Evolutionary conservation across 1,284 basidiomycete species (phyloP).

Genomic region (Microbotryomycetes sp.): DNA sequence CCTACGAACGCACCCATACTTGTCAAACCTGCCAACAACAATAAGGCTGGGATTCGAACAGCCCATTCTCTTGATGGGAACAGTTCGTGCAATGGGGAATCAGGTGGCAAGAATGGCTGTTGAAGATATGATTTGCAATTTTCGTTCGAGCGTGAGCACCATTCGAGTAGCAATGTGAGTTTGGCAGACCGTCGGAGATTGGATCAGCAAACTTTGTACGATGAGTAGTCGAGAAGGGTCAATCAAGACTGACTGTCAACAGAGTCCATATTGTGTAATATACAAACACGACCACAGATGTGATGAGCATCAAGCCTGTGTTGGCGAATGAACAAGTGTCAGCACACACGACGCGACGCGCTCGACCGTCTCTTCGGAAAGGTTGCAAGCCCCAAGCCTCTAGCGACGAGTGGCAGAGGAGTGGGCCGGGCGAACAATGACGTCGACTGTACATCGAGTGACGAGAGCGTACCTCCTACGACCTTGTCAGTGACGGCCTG

Average conservation of each 20-base stretch:
- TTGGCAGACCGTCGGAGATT: background rate
- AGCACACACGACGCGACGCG: too few relatives aligned
- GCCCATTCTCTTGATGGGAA: conserved; percentile 21
- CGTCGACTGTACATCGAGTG: too few relatives aligned
- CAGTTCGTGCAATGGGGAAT: conserved; percentile 10
- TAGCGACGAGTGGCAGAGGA: too few relatives aligned
- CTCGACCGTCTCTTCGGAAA: too few relatives aligned
- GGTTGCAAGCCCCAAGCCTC: too few relatives aligned
- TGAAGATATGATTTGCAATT: background rate
- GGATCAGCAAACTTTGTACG: background rate
- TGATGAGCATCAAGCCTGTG: conserved; percentile 12
- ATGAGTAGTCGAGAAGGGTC: background rate
- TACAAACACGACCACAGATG: conserved; percentile 4
- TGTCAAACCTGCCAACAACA: conserved; percentile 14
- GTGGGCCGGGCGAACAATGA: too few relatives aligned
- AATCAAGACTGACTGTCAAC: conserved; percentile 3
- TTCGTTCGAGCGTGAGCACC: too few relatives aligned
- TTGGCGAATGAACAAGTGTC: background rate
- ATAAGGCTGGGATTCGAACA: conserved; percentile 11
- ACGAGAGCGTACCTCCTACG: background rate
- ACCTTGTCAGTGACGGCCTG: background rate
- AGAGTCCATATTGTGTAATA: conserved; percentile 20
- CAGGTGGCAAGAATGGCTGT: conserved; percentile 16
- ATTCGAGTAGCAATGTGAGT: background rate
- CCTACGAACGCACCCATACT: conserved; percentile 12